Percentiles rank a stretch among this genome's conserved stretches.
phyloP scores from a whole-genome alignment of 1,139 yeast species.

The Yamadazyma atlantica region DNA sequence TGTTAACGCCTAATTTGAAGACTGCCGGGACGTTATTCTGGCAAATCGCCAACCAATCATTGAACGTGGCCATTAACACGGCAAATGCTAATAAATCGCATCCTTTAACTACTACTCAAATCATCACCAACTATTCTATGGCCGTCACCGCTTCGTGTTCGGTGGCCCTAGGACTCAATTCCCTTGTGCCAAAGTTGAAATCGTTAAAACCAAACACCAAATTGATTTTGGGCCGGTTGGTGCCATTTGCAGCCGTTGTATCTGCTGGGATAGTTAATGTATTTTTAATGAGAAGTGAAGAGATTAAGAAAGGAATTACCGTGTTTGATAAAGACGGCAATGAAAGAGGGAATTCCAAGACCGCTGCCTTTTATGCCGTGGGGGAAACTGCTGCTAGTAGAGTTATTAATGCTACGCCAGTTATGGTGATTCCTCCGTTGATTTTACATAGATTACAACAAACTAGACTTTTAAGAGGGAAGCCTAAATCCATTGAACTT shows the following conservation, averaged over 20 bases:
- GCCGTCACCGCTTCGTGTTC: conserved; percentile 95
- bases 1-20: conserved; percentile 93
- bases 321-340: conserved; percentile 72
- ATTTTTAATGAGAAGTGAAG: conserved; percentile 93
- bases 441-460: conserved; percentile 74
- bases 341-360: conserved; percentile 73
- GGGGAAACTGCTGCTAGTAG: conserved; percentile 96
- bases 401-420: conserved; percentile 93
- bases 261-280: conserved; percentile 95
- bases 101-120: conserved; percentile 77
- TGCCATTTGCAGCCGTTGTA: conserved; percentile 97
- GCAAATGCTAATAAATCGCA: conserved; percentile 96
- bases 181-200: conserved; percentile 79
- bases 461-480: conserved; percentile 60
- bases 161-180: conserved; percentile 89
- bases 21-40: conserved; percentile 90
- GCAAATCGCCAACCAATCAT: conserved; percentile 96
- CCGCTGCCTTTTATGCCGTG: conserved; percentile 88
- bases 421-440: conserved; percentile 95
- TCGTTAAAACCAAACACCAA: conserved; percentile 66
- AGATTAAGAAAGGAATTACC: conserved; percentile 76
- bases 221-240: conserved; percentile 75
- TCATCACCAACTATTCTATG: conserved; percentile 72
- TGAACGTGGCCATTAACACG: conserved; percentile 94
- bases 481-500: conserved; percentile 63